Evolutionary conservation across 2,329 filamentous ascomycete genomes (phyloP).

Genomic region (Westerdykella sp.): DNA sequence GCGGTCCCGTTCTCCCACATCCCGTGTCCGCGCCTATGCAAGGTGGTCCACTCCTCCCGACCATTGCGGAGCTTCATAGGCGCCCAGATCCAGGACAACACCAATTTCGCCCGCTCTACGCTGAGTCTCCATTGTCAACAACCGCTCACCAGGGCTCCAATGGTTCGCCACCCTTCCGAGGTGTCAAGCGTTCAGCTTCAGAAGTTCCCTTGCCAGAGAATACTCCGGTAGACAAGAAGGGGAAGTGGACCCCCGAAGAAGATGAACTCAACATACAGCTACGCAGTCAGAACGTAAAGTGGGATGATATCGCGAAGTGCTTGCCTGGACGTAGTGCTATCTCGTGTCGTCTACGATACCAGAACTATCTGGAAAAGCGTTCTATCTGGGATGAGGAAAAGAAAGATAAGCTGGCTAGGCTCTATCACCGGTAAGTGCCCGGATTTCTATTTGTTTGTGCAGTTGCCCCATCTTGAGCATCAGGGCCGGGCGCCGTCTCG

Average conservation of each 20-base stretch:
- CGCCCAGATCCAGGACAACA: slow-evolving; percentile 36
- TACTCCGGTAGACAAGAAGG: slow-evolving; percentile 53
- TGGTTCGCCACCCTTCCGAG: slow-evolving; percentile 27
- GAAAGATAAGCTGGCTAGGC: slow-evolving; percentile 89
- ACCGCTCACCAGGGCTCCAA: slow-evolving; percentile 22
- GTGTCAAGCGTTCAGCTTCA: slow-evolving; percentile 34
- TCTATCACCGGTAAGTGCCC: slow-evolving; percentile 77
- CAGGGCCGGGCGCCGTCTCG: no score
- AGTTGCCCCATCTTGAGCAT: background rate
- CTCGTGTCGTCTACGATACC: slow-evolving; percentile 89
- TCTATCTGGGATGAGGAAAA: slow-evolving; percentile 96
- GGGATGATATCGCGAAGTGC: slow-evolving; percentile 94
- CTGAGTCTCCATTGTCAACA: slow-evolving; percentile 36
- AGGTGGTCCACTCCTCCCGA: slow-evolving; percentile 35
- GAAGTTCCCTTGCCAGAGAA: slow-evolving; percentile 34
- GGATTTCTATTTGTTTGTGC: slow-evolving; percentile 5
- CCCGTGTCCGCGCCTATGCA: slow-evolving; percentile 24
- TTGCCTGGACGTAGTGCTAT: slow-evolving; percentile 88
- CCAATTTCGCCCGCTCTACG: slow-evolving; percentile 35
- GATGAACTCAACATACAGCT: slow-evolving; percentile 91
- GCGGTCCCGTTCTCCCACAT: slow-evolving; percentile 5
- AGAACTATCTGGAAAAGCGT: slow-evolving; percentile 90
- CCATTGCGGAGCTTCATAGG: slow-evolving; percentile 34
- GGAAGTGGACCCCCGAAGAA: slow-evolving; percentile 93
- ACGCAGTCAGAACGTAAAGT: slow-evolving; percentile 88